Base-by-base conservation (phyloP, 1,284 basidiomycete genomes). In the Rhodotorula sp. region DNA sequence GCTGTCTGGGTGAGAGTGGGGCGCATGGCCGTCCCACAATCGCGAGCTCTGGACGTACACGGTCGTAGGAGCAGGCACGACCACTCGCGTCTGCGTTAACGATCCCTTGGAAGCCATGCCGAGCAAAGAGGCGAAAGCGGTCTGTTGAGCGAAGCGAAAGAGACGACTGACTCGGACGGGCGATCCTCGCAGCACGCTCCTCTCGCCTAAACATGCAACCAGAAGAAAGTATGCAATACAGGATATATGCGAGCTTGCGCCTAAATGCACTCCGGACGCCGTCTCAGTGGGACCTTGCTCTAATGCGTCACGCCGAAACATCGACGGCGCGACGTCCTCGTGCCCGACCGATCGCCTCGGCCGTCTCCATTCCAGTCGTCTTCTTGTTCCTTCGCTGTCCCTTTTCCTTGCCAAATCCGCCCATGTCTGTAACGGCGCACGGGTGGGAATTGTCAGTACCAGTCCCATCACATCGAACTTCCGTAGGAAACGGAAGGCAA, bases 341-440 rank as follows among this genome's bases (percentile, higher is more conserved):
- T 15, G 73, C 70, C 18, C 74, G 58, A 14, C 75, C 79, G 2
- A 79, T 74, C 61, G 77, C 79, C 47, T 76, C 74, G 8, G 78
- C 76, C 29, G 74, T 78, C 60, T 71, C 54, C 79, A 80, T 80
- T 12, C 79, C 79, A 21, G 51, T 64, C n/a, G 74, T 75, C 71
- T 78, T 76, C 65, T 76, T 75, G 64, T 78, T 77, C n/a, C 71
- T 67, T 20, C 78, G 59, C 62, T 76, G 76, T 6, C 72, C 78
- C 70, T 76, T 76, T 15, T 67, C 64, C 34, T 63, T 58, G 34
- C 72, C 68, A 51, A 75, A 73, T 20, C 74, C 75, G 48, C 78
- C 78, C 64, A 79, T 71, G 61, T 75, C 78, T 79, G 71, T 16
- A 0, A 20, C 26, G 21, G 2, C 10, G 3, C 21, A 8, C 5